These are phyloP conservation scores for Rubia yunnanensis DNA, from an alignment of 257 asterid genomes.

Conservation along the genomic window DNA sequence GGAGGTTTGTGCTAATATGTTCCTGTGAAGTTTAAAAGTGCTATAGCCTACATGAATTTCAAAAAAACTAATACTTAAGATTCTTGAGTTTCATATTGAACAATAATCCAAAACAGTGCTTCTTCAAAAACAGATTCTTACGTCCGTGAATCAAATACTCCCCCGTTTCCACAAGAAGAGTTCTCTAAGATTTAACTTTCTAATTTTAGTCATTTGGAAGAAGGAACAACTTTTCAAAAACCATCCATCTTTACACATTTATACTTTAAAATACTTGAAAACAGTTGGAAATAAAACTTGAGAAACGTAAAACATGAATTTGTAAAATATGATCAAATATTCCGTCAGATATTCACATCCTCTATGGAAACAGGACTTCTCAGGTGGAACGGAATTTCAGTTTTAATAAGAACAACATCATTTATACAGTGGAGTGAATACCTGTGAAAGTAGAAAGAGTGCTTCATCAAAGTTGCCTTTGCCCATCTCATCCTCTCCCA, in stretches of 20 bases:
- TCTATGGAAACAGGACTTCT: too few species aligned
- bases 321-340: too few species aligned
- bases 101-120: neutral
- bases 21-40: too few species aligned
- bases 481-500: conserved; percentile 57
- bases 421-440: conserved; percentile 6
- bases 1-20: too few species aligned
- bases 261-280: too few species aligned
- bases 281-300: too few species aligned
- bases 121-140: neutral
- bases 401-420: too few species aligned
- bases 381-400: neutral
- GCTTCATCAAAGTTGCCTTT: conserved; percentile 46
- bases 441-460: conserved; percentile 60
- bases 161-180: neutral
- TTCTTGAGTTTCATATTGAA: neutral
- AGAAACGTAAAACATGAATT: too few species aligned
- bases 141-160: neutral
- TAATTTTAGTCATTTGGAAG: neutral
- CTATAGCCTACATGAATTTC: conserved; percentile 56
- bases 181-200: neutral
- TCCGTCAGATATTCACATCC: too few species aligned
- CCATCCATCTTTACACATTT: too few species aligned
- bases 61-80: conserved; percentile 2
- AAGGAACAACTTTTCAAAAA: neutral